Evolutionary conservation across 805 yeast species (phyloP).

Genomic region (Starmerella geochares): DNA sequence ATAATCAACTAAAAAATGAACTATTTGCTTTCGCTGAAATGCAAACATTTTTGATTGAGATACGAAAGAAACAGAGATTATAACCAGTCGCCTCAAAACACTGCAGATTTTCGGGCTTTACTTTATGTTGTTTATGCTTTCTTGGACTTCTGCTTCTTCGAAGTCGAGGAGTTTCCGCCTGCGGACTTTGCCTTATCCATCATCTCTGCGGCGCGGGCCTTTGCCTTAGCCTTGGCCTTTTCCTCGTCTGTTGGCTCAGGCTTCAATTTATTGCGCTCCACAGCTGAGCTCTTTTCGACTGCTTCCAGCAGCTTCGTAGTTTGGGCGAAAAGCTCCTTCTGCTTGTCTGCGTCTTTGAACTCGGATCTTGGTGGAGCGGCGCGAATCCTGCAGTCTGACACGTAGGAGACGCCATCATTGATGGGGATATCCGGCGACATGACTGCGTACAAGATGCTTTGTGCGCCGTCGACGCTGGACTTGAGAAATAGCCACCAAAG

Average conservation of each 20-base stretch:
- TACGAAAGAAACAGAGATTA: no score
- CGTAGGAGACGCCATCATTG: slow-evolving; percentile 54
- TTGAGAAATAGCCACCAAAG: slow-evolving; percentile 73
- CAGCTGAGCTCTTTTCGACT: slow-evolving; percentile 63
- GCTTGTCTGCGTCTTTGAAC: slow-evolving; percentile 50
- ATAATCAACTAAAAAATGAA: no score
- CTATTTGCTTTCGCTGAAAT: no score
- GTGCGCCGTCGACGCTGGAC: slow-evolving; percentile 68
- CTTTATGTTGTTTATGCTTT: not conserved
- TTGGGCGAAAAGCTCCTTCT: slow-evolving; percentile 47
- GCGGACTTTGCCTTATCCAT: slow-evolving; percentile 9
- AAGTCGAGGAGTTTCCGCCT: not conserved
- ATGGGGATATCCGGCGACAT: slow-evolving; percentile 60
- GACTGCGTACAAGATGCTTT: slow-evolving; percentile 58
- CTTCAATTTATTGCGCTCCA: slow-evolving; percentile 41
- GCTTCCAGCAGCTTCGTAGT: slow-evolving; percentile 49
- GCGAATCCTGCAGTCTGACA: slow-evolving; percentile 59
- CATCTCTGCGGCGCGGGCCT: slow-evolving; percentile 7
- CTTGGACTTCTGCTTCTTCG: not conserved
- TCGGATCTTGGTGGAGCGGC: slow-evolving; percentile 48
- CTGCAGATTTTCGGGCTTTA: not conserved
- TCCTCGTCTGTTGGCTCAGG: slow-evolving; percentile 11
- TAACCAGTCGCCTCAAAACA: no score
- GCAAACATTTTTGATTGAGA: no score
- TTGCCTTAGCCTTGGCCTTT: slow-evolving; percentile 10